Conservation (phyloP, 768 basidiomycete genomes). For the Boletus rufocinnamomeus region DNA sequence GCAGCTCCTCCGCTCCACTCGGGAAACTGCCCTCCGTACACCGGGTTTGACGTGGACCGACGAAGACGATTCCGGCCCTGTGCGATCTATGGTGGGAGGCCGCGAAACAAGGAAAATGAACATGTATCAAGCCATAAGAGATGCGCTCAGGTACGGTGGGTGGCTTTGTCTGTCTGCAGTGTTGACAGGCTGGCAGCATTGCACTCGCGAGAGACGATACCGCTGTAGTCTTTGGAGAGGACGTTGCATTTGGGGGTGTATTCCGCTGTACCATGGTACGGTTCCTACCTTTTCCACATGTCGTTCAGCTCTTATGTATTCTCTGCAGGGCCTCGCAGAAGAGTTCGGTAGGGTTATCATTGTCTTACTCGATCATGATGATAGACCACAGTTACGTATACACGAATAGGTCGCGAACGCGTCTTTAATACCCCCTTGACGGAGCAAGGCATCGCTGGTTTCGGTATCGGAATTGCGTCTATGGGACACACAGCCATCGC, state of each 20-base stretch:
- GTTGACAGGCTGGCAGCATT: constrained; percentile 50
- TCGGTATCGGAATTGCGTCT: constrained; percentile 86
- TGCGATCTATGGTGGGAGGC: constrained; percentile 59
- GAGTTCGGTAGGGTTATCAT: constrained; percentile 70
- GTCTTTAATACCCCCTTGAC: constrained; percentile 95
- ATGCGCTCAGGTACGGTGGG: constrained; percentile 72
- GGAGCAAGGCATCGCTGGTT: constrained; percentile 93
- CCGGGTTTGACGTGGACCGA: constrained; percentile 74
- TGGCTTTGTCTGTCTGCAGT: not conserved
- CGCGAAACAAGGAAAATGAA: constrained; percentile 96
- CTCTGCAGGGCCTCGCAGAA: constrained; percentile 76
- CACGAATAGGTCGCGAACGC: constrained; percentile 70
- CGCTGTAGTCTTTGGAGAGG: constrained; percentile 88
- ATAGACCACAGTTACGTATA: constrained; percentile 3
- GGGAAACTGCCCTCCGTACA: constrained; percentile 71
- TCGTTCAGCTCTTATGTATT: constrained; percentile 1
- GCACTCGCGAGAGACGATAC: constrained; percentile 83
- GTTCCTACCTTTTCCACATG: constrained; percentile 15
- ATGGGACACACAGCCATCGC: constrained; percentile 97
- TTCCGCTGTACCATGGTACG: constrained; percentile 90
- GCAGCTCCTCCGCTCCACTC: constrained; percentile 58
- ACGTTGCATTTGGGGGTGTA: constrained; percentile 92
- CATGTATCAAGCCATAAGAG: constrained; percentile 87
- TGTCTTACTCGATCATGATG: not conserved
- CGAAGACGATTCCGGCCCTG: constrained; percentile 46